These are phyloP conservation scores for Microcyclosporella mali DNA, from an alignment of 2,329 filamentous ascomycete species.

Conservation along the genomic window DNA sequence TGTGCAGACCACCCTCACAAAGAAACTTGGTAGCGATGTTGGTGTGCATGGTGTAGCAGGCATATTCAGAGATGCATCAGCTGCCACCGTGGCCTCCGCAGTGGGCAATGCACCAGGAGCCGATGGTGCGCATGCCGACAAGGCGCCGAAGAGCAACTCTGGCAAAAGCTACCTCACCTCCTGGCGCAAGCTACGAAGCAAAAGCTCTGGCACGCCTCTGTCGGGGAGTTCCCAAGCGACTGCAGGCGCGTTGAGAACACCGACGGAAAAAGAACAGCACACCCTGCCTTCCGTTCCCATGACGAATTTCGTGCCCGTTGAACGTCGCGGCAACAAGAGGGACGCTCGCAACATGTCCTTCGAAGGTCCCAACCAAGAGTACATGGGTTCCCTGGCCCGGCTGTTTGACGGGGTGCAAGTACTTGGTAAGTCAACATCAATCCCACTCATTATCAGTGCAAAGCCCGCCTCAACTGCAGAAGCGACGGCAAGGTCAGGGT, in stretches of 20 bases:
- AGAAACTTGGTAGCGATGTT: slow-evolving; percentile 89
- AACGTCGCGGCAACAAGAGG: slow-evolving; percentile 33
- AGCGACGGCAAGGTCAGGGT: slow-evolving; percentile 4
- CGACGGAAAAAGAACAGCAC: slow-evolving; percentile 51
- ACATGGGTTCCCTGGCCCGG: slow-evolving; percentile 84
- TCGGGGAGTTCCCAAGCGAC: slow-evolving; percentile 11
- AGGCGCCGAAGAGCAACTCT: slow-evolving; percentile 48
- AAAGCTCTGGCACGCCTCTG: slow-evolving; percentile 63
- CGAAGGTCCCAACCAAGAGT: slow-evolving; percentile 76
- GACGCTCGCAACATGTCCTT: slow-evolving; percentile 65
- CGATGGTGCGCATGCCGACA: slow-evolving; percentile 31
- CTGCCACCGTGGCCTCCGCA: slow-evolving; percentile 16
- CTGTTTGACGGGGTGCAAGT: slow-evolving; percentile 91
- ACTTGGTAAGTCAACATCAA: slow-evolving; percentile 72
- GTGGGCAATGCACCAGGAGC: slow-evolving; percentile 7
- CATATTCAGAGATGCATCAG: slow-evolving; percentile 64
- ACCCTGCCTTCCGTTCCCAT: slow-evolving; percentile 53
- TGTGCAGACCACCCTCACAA: slow-evolving; percentile 66
- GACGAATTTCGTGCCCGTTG: slow-evolving; percentile 64
- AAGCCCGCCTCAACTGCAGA: slow-evolving; percentile 10
- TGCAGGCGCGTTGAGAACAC: not conserved
- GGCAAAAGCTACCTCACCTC: slow-evolving; percentile 74
- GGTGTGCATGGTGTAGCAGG: slow-evolving; percentile 68
- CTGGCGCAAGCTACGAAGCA: slow-evolving; percentile 83
- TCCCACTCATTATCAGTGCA: slow-evolving; percentile 6